Base-by-base conservation (phyloP, 169 alveolate genomes). In the Eimeria brunetti region DNA sequence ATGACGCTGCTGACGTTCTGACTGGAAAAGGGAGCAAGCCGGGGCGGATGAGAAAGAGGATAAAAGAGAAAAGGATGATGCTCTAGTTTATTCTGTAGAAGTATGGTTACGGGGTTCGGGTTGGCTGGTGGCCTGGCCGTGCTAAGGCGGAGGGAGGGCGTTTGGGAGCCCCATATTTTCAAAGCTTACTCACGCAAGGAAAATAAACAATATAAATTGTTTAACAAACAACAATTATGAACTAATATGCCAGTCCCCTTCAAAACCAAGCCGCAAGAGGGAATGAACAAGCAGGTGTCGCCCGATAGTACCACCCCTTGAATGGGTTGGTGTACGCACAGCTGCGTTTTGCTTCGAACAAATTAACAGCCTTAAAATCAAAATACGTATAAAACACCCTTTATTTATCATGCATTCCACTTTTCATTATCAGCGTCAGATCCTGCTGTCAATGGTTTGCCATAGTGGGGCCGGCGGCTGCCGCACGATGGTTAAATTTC, bases 401-500 rank as follows among this genome's bases (percentile, higher is more conserved):
- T 49, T 44, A 76, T 44, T 76, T 49, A 76, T 9, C 36, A 9
- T 76, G 38, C 16, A 44, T 8, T 22, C 36, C 56, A 76, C 44
- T 22, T 44, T 76, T 76, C 62, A 8, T 44, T 24, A 76, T 24
- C 38, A 41, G 36, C 86, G 6, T 24, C 41, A 44, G 62, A 44
- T 76, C 86, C 84, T 73, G 33, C 56, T 27, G 62, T 24, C 86
- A 76, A 44, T 44, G 86, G 56, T 49, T 76, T 44, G 86, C 86
- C 62, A 41, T 30, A 49, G 86, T 76, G 86, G 86, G 86, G 86
- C 86, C 62, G 86, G 44, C 41, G 62, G 86, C 62, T 76, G 62
- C 86, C 78, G 33, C 78, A 69, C 78, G 44, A 33, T 69, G 78
- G 78, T 69, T 69, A 69, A 69, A 69, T 69, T 69, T 69, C 49